A percentile compares a stretch with the other conserved stretches of the same genome.
phyloP scores from a whole-genome alignment of 1,139 yeast species.

The Yamadazyma diospyri region DNA sequence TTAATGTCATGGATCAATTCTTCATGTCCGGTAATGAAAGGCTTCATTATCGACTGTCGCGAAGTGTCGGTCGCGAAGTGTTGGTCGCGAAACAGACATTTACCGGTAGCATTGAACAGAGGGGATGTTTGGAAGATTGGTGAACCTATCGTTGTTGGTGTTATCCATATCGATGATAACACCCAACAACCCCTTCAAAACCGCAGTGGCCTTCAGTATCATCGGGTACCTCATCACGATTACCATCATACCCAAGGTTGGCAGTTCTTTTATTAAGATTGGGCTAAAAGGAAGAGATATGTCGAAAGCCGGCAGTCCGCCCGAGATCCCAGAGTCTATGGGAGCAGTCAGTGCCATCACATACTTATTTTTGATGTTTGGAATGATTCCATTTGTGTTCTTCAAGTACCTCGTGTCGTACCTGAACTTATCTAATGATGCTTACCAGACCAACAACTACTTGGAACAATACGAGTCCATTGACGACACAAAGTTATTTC shows the following conservation, averaged over 20 bases:
- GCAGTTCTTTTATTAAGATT: conserved; percentile 63
- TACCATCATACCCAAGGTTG: conserved; percentile 61
- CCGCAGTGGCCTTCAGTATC: conserved; percentile 63
- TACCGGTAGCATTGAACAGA: background rate
- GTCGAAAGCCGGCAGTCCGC: conserved; percentile 59
- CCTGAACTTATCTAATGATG: conserved; percentile 34
- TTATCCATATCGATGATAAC: conserved; percentile 20
- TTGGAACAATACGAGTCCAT: conserved; percentile 33
- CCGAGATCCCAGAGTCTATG: conserved; percentile 76
- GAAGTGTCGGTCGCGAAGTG: too few relatives aligned
- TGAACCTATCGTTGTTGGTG: conserved; percentile 16
- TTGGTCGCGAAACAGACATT: too few relatives aligned
- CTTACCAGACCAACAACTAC: conserved; percentile 30
- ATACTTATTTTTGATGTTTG: conserved; percentile 75
- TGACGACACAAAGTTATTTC: conserved; percentile 49
- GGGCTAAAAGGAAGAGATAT: conserved; percentile 85
- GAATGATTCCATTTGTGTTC: conserved; percentile 86
- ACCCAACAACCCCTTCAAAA: conserved; percentile 36
- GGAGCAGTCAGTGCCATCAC: conserved; percentile 86
- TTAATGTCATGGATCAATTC: conserved; percentile 86
- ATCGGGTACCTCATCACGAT: conserved; percentile 62
- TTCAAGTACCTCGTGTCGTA: conserved; percentile 69
- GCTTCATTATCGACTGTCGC: conserved; percentile 35
- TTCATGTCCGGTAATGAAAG: conserved; percentile 86
- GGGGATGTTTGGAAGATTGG: conserved; percentile 1